Conservation (phyloP, 352 stramenopile genomes). For the Pythium periplocum region DNA sequence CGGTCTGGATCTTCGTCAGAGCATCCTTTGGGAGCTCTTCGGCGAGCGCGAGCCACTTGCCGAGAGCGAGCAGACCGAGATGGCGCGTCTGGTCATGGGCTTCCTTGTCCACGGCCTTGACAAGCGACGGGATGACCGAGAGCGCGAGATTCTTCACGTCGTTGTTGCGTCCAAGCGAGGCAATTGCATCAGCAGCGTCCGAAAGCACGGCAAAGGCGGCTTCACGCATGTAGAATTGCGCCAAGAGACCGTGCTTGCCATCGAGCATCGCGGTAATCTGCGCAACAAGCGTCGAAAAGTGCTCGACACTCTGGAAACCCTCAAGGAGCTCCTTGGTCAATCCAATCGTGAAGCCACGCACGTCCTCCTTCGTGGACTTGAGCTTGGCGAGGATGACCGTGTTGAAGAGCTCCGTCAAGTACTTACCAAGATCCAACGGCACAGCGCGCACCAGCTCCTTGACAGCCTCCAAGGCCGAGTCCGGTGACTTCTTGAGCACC, state of each 20-base stretch:
- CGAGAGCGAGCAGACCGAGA: conserved; percentile 60
- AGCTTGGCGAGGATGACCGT: conserved; percentile 68
- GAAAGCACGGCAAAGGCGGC: conserved; percentile 61
- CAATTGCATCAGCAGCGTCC: conserved; percentile 37
- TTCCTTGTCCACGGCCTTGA: conserved; percentile 79
- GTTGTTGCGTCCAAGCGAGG: conserved; percentile 14
- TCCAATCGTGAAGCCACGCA: conserved; percentile 44
- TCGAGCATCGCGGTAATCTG: conserved; percentile 61
- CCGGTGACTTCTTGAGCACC: conserved; percentile 80
- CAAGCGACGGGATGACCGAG: conserved; percentile 40
- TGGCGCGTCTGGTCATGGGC: conserved; percentile 78
- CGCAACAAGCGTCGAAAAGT: conserved; percentile 48
- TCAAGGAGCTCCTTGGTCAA: conserved; percentile 43
- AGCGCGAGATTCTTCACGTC: conserved; percentile 41
- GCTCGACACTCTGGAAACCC: conserved; percentile 44
- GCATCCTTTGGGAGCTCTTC: conserved; percentile 42
- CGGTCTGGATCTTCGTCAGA: conserved; percentile 37
- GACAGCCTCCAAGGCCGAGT: conserved; percentile 63
- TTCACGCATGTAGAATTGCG: conserved; percentile 87
- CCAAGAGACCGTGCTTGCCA: conserved; percentile 77
- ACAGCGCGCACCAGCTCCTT: conserved; percentile 40
- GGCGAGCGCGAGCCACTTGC: conserved; percentile 64
- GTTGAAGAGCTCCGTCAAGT: conserved; percentile 61
- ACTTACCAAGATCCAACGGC: conserved; percentile 61
- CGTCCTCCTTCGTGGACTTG: conserved; percentile 76